These are phyloP conservation scores for Talaromyces ruber DNA, from an alignment of 495 filamentous ascomycete genomes.

Conservation along the genomic window DNA sequence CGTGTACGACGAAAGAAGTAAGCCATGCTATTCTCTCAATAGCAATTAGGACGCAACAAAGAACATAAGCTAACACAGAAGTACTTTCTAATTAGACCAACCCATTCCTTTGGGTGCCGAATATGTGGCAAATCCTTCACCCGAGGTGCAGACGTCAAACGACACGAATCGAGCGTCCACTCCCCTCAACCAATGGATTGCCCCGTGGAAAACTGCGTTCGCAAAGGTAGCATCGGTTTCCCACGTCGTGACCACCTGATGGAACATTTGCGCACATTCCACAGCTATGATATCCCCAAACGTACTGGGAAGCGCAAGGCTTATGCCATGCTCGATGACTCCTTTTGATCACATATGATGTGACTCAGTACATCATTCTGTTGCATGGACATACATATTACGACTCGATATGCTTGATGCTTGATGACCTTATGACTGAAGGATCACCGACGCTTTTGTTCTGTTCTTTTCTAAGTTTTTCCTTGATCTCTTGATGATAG, in stretches of 20 bases:
- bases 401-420: neutral
- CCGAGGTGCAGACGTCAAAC: constrained; percentile 44
- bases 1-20: neutral
- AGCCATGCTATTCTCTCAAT: neutral
- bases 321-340: neutral
- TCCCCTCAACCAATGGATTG: constrained; percentile 61
- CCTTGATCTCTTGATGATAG: neutral
- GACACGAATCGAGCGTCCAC: constrained; percentile 45
- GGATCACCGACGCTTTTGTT: neutral
- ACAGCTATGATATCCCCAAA: constrained; percentile 47
- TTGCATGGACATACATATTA: neutral
- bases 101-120: constrained; percentile 33
- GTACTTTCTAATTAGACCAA: constrained; percentile 12
- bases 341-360: neutral
- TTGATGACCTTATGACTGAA: neutral
- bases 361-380: neutral
- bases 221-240: constrained; percentile 69
- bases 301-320: constrained; percentile 17
- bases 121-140: constrained; percentile 41
- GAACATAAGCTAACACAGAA: neutral
- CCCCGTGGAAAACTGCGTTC: constrained; percentile 70
- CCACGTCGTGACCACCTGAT: constrained; percentile 80
- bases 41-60: neutral
- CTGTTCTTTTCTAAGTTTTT: neutral
- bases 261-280: constrained; percentile 78